phyloP scores from a whole-genome alignment of 176 grass and related monocot species.

The Rhynchospora pubera region DNA sequence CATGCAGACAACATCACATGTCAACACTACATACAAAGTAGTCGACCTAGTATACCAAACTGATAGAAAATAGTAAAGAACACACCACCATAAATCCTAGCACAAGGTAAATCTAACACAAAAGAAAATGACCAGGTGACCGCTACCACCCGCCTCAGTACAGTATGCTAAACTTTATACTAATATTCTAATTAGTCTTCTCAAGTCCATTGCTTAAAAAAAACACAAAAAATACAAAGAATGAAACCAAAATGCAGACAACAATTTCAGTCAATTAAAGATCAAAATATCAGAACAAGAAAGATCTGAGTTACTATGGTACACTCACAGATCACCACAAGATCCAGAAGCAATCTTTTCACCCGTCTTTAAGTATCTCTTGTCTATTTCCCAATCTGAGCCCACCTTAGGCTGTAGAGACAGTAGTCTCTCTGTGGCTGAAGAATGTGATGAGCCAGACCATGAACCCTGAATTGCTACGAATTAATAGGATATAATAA shows the following conservation, averaged over 20 bases:
- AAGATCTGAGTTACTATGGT: background rate
- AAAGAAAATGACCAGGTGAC: background rate
- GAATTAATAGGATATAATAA: slow-evolving; percentile 27
- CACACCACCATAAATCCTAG: background rate
- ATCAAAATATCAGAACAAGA: background rate
- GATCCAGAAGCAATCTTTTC: slow-evolving; percentile 86
- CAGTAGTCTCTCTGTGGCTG: slow-evolving; percentile 74
- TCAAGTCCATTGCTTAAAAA: background rate
- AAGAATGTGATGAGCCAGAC: slow-evolving; percentile 99
- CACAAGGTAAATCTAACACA: background rate
- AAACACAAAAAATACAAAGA: background rate
- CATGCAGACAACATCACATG: slow-evolving; percentile 9
- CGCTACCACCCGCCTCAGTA: background rate
- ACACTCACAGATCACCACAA: slow-evolving; percentile 89
- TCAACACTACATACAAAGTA: background rate
- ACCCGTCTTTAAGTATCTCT: slow-evolving; percentile 71
- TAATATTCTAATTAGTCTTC: background rate
- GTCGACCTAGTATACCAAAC: slow-evolving; percentile 5
- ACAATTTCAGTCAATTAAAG: background rate
- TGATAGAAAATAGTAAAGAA: background rate
- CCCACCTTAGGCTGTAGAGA: slow-evolving; percentile 72
- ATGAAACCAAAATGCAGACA: background rate
- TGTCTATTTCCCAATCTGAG: slow-evolving; percentile 80
- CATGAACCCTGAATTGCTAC: slow-evolving; percentile 68
- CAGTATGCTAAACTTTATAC: background rate